Percentiles rank a stretch among this genome's conserved stretches.
These are phyloP conservation scores for Lactarius evosmus DNA, from an alignment of 768 basidiomycete species.

Conservation along the genomic window DNA sequence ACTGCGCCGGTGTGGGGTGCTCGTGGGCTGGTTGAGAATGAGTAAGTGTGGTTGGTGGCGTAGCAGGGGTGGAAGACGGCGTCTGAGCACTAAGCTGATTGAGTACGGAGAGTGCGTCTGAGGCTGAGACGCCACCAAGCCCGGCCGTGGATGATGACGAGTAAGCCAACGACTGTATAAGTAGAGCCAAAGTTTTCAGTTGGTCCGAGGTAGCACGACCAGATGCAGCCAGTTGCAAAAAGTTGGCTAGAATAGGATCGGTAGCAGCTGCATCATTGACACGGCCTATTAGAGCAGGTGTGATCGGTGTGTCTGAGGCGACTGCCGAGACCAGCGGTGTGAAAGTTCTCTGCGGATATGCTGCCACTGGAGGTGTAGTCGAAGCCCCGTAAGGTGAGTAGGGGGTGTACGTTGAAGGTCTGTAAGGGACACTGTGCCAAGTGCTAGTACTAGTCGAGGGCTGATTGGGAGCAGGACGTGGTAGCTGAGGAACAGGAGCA, in stretches of 20 bases:
- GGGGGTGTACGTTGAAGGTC: constrained; percentile 18
- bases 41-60: constrained; percentile 2
- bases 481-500: constrained; percentile 28
- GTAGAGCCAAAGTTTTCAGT: constrained; percentile 62
- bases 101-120: constrained; percentile 12
- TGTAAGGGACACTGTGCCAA: constrained; percentile 22
- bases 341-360: constrained; percentile 32
- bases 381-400: constrained; percentile 8
- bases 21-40: constrained; percentile 4
- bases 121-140: constrained; percentile 8
- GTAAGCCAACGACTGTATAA: constrained; percentile 65
- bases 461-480: constrained; percentile 29
- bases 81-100: constrained; percentile 13
- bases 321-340: constrained; percentile 47
- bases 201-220: constrained; percentile 62
- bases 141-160: constrained; percentile 15
- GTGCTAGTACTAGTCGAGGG: constrained; percentile 30
- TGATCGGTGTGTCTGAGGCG: constrained; percentile 46
- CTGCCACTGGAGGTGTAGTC: background rate
- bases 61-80: constrained; percentile 6
- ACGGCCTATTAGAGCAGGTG: constrained; percentile 55
- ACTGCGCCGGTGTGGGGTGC: background rate
- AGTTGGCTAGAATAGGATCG: constrained; percentile 64
- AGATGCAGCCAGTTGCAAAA: constrained; percentile 61
- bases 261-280: constrained; percentile 64